Percentiles rank a stretch among this genome's conserved stretches.
phyloP scores from a whole-genome alignment of 1,139 yeast genomes.

The Geotrichum siamense region DNA sequence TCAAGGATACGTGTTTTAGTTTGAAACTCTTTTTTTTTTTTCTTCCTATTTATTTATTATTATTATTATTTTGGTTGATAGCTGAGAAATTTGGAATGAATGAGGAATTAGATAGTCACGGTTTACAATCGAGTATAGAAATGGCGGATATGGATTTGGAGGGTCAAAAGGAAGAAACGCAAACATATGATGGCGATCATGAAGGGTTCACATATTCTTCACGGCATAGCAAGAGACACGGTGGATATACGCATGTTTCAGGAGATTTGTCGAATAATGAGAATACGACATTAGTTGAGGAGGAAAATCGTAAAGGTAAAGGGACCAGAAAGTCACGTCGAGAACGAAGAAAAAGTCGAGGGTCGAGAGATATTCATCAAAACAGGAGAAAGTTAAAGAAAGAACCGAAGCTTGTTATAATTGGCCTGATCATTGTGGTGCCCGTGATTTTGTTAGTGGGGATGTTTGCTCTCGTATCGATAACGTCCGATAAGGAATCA shows the following conservation, averaged over 20 bases:
- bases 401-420: slow-evolving; percentile 7
- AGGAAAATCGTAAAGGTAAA: not conserved
- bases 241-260: not conserved
- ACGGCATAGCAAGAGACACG: not conserved
- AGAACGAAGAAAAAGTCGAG: not conserved
- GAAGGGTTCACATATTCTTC: slow-evolving; percentile 1
- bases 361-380: not conserved
- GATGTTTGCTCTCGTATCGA: slow-evolving; percentile 25
- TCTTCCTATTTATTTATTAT: too few species aligned
- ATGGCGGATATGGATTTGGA: not conserved
- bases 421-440: slow-evolving; percentile 24
- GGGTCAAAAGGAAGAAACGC: not conserved
- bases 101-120: too few species aligned
- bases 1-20: too few species aligned
- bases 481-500: slow-evolving; percentile 22
- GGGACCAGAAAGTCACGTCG: not conserved
- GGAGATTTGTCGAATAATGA: not conserved
- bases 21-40: too few species aligned
- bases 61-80: too few species aligned
- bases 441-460: slow-evolving; percentile 27
- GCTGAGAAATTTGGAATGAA: too few species aligned
- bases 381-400: slow-evolving; percentile 3
- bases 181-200: not conserved
- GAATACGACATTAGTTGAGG: not conserved
- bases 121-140: not conserved